Conservation (phyloP, 179 eudicot genomes). For the Carnegiea gigantea region DNA sequence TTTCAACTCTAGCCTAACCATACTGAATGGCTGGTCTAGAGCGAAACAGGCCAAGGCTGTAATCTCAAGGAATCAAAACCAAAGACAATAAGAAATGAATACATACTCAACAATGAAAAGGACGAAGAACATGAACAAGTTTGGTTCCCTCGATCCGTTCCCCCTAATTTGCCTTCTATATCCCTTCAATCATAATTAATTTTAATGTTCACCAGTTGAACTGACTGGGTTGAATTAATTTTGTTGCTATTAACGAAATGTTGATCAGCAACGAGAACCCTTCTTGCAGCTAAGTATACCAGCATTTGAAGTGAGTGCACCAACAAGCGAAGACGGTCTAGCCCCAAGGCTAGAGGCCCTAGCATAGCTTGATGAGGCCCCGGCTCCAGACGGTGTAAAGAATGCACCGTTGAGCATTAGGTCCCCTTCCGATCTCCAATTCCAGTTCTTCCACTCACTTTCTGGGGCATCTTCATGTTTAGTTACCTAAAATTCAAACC, state of each 20-base stretch:
- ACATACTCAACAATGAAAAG: neutral
- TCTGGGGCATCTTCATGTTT: conserved; percentile 51
- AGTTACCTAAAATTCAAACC: conserved; percentile 37
- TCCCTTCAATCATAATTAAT: neutral
- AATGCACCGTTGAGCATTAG: conserved; percentile 54
- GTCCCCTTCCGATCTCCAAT: conserved; percentile 62
- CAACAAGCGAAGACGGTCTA: conserved; percentile 39
- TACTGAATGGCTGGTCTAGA: conserved; percentile 6
- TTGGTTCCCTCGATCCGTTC: neutral
- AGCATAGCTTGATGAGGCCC: conserved; percentile 40
- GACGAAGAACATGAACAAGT: neutral
- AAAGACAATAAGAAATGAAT: neutral
- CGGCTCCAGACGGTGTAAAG: conserved; percentile 45
- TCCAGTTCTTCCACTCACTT: conserved; percentile 48
- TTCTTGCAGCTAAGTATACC: conserved; percentile 41
- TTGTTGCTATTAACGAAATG: neutral
- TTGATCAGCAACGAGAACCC: conserved; percentile 17
- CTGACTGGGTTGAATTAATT: neutral
- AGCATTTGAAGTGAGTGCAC: conserved; percentile 37
- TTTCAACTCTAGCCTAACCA: neutral
- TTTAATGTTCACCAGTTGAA: neutral
- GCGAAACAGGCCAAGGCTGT: conserved; percentile 31
- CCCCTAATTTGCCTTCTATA: conserved; percentile 6
- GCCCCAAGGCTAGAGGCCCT: conserved; percentile 55
- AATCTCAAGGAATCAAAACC: neutral